Evolutionary conservation across 495 filamentous ascomycete species (phyloP).

Genomic region (Neurospora sp.): DNA sequence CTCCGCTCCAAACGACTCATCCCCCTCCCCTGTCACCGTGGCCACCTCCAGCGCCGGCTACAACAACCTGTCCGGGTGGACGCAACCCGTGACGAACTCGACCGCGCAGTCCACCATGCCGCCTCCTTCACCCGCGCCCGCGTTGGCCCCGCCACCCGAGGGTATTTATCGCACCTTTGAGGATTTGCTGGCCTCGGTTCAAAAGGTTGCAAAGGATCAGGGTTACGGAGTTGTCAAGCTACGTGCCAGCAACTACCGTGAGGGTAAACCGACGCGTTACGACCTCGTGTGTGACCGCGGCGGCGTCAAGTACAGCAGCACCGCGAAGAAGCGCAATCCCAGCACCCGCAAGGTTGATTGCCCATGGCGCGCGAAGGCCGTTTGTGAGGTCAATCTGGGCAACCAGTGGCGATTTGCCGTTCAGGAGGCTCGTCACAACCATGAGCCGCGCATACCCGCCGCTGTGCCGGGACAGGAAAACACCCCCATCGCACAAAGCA

Average conservation of each 20-base stretch:
- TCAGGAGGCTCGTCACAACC: conserved; percentile 38
- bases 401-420: conserved; percentile 43
- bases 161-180: conserved; percentile 37
- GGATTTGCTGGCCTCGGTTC: conserved; percentile 33
- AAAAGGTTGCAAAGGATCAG: conserved; percentile 37
- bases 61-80: conserved; percentile 20
- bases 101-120: conserved; percentile 18
- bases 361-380: conserved; percentile 42
- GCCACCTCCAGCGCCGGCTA: conserved; percentile 20
- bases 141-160: conserved; percentile 36
- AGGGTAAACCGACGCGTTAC: conserved; percentile 40
- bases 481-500: conserved; percentile 34
- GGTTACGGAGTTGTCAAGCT: conserved; percentile 42
- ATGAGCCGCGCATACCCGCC: conserved; percentile 34
- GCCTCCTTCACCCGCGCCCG: conserved; percentile 22
- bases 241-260: conserved; percentile 41
- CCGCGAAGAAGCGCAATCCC: conserved; percentile 42
- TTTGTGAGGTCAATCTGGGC: conserved; percentile 40
- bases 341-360: conserved; percentile 44
- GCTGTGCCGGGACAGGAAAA: conserved; percentile 35
- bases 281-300: conserved; percentile 43
- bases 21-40: conserved; percentile 28
- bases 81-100: conserved; percentile 13
- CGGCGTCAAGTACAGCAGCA: conserved; percentile 44
- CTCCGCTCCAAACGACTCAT: conserved; percentile 22